Base-by-base conservation (phyloP, 1,139 yeast species). In the Yamadazyma atmosphaerica region DNA sequence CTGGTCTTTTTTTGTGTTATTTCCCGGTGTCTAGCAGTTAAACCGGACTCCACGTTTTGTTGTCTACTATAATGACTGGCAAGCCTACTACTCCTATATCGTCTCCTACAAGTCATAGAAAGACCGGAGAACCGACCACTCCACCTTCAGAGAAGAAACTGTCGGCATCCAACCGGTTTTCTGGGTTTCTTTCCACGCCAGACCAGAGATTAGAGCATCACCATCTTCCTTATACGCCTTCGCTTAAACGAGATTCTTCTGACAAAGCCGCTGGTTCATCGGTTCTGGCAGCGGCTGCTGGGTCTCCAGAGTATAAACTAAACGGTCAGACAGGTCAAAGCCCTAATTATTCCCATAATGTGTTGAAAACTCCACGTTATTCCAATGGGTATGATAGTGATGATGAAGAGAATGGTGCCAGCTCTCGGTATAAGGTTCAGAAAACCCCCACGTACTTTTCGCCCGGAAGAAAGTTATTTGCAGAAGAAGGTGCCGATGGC, bases 391-490 rank as follows among this genome's bases (percentile, higher is more conserved):
- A 59, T 44, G 68, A 63, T 37, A 54, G 62, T 12, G 56, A 52
- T 34, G 60, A 55, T 11, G 45, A 54, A 14, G 40, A 37, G 12
- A 39, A 41, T 22, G 14, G n/a, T n/a, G n/a, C n/a, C n/a, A n/a
- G 27, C 29, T 8, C 37, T 35, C 44, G 42, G 30, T 30, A 45
- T 32, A 69, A 68, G 47, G 52, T 65, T 30, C 67, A 65, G 45
- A 65, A 63, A 39, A 68, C 74, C 4, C 72, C 73, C 5, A 68
- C 63, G 49, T 71, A 55, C 44, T 68, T 70, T 43, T 60, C 68
- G n/a, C 68, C 73, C 1, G 75, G 74, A 3, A 62, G 60, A 39
- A 60, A 61, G 37, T 54, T 70, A 21, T 57, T 55, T 29, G 40
- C 44, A 13, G 52, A 47, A 14, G 49, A 50, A 9, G 39, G 33